Base-by-base conservation (phyloP, 106 monocot species). In the Dioscorea zingiberensis region DNA sequence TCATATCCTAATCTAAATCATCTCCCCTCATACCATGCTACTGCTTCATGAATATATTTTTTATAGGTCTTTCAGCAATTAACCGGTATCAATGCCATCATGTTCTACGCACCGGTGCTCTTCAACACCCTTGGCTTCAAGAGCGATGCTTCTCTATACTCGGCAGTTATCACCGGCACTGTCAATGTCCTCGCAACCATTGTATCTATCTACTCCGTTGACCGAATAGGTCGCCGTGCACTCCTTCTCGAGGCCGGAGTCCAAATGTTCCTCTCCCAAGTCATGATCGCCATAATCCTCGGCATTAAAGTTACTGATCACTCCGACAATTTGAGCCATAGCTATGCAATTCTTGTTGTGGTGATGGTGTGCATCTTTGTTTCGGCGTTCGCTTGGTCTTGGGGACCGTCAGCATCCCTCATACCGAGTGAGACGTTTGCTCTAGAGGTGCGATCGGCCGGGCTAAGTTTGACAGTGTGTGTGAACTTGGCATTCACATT, bases 61-160 rank as follows among this genome's bases (percentile, higher is more conserved):
- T 14, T 25, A 46, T 63, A 80, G 77, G 76, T 83, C 73, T 87
- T 87, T 74, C 87, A 87, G 70, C 87, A 87, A 64, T 79, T 83
- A 56, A 87, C 87, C 1, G 87, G 87, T 13, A 83, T 87, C 59
- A 87, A 83, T 59, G 84, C 83, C 14, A 81, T 84, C 81, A 76
- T 84, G 81, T 89, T 84, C 84, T 89, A 89, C 69, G 88, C 88
- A 4, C 88, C 88, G 15, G 88, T 84, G 21, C 81, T 89, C 56
- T 89, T 89, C 84, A 81, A 67, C 74, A 84, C 88, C 15, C 75
- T 90, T 8, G 89, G 89, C 1, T 90, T 90, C 74, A 72, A 85
- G 68, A 90, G 55, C 62, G 85, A 85, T 48, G 85, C 85, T 10
- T 71, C 85, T 18, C 74, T 90, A 58, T 90, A 85, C 85, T 90